Evolutionary conservation across 179 eudicot species (phyloP), one percentile per base, ranked within the genome.

Genomic region (Carnegiea gigantea): DNA sequence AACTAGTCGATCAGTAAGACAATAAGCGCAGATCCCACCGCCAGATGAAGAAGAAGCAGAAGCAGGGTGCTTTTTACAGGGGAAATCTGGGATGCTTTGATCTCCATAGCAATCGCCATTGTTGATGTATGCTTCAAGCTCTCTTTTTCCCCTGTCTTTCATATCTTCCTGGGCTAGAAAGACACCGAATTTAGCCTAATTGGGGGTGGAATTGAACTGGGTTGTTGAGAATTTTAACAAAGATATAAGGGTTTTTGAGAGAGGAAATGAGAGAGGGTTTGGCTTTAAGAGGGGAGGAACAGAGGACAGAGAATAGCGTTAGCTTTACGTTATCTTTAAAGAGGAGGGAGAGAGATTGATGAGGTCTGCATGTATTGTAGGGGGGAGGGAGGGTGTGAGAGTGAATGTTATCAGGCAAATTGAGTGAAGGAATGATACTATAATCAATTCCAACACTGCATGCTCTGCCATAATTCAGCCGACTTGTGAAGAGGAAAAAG

Each of bases 11-110:
- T 94, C 98, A 10, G 88, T 92, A 18, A 94, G 88, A 77, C 98
- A 94, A 77, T 82, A 82, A 28, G 98, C 90, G 77, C 98, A 94
- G 73, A 94, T 87, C 54, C 98, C 98, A 38, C 87, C 90, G 2
- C 88, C 60, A 13, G 64, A 6, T 0, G 78, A 51, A 54, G 85
- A 10, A 17, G 85, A 26, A 30, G 81, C 70, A 26, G 92, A 79
- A 84, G 83, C 57, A 46, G 98, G 98, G 82, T 94, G 98, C 57
- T 88, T 94, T 30, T 76, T 89, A 80, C 98, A 94, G 8, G 90
- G 91, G 43, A 89, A 72, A 4, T 86, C 91, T 33, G 89, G 75
- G 14, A 59, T 73, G 48, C 28, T 74, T 77, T n/a, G 73, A 70
- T 89, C 89, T 53, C 77, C 74, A 54, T 62, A 81, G 21, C 59